Evolutionary conservation across 768 basidiomycete genomes (phyloP), one percentile per base, ranked within the genome.

Genomic region (Tulasnella sp.): DNA sequence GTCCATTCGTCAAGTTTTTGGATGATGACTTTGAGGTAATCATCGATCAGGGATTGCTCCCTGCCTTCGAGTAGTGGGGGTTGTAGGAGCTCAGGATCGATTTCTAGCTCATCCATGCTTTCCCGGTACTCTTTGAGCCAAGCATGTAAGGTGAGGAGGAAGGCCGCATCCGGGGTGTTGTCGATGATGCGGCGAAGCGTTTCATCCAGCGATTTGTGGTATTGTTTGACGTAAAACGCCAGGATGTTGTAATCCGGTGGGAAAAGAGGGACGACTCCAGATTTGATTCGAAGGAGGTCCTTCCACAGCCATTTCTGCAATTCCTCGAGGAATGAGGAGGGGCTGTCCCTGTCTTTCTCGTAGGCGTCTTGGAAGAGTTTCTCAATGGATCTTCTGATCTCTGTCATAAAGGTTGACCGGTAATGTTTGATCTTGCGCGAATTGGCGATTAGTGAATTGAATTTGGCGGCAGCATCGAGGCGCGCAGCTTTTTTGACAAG

Each of bases 1-100:
- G 94, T 92, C 98, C 98, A 99, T 83, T 99, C 97, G 84, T 98
- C 96, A 74, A 99, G 91, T 84, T 98, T 98, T 84, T 88, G 90
- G 83, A 98, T 90, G 84, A 99, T 96, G 79, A 99, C 88, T 80
- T 91, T 90, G 74, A 98, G 90, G 85, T 99, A 99, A 82, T 96
- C 95, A 81, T 99, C 97, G 81, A 99, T 96, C 78, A 99, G 88
- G 39, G 86, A 86, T 83, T 98, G 95, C 82, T 97, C 95, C 83
- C 96, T 95, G 78, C 98, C 97, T 78, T 95, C 96, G 44, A 99
- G 87, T n/a, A 99, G 86, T 0, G 96, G 91, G 0, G 97, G 98
- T 75, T 95, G 90, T 42, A 98, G 86, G 73, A 93, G 88, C 57
- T 95, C 95, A 0, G 90, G 85, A 0, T 95, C 88, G 35, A 99